These are phyloP conservation scores for Picea glauca DNA, from an alignment of 75 land plant genomes.

Conservation along the genomic window DNA sequence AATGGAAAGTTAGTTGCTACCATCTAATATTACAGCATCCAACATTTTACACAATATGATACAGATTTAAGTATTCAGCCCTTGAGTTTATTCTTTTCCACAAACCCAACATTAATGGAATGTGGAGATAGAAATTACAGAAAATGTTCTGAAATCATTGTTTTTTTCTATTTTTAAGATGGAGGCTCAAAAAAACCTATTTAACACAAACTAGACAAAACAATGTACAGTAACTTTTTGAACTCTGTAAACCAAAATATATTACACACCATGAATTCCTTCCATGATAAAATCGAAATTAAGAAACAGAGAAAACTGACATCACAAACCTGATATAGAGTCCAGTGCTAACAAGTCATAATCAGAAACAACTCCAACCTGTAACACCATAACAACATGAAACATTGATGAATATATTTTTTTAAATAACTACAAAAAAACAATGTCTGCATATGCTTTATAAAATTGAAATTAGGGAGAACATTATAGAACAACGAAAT, in stretches of 20 bases:
- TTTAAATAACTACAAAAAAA: background rate
- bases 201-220: too few relatives aligned
- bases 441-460: background rate
- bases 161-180: too few relatives aligned
- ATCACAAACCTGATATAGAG: conserved; percentile 77
- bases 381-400: conserved; percentile 16
- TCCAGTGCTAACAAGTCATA: conserved; percentile 92
- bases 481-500: background rate
- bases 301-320: background rate
- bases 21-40: too few relatives aligned
- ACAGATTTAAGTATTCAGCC: too few relatives aligned
- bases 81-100: too few relatives aligned
- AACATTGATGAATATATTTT: background rate
- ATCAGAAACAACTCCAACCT: conserved; percentile 96
- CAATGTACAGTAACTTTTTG: background rate
- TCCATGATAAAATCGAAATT: background rate
- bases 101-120: too few relatives aligned
- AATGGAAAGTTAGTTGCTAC: too few relatives aligned
- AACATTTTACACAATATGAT: too few relatives aligned
- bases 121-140: too few relatives aligned
- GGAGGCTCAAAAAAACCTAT: too few relatives aligned
- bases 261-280: background rate
- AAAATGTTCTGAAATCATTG: too few relatives aligned
- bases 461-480: background rate
- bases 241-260: background rate